Evolutionary conservation across 176 grass and related monocot genomes (phyloP), one percentile per base, ranked within the genome.

Genomic region (Luzula sylvatica): DNA sequence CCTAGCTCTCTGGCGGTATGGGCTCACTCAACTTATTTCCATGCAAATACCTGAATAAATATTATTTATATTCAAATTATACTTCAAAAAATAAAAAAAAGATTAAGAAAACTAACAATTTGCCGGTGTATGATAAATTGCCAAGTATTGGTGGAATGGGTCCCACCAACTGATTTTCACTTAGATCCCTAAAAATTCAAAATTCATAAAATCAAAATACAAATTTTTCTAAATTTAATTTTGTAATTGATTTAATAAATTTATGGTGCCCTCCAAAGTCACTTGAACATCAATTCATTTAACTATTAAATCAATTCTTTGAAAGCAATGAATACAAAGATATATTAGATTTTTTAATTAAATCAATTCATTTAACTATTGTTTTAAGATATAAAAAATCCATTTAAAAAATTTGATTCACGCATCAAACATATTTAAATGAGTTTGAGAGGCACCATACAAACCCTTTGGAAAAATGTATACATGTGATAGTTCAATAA

Each of bases 261-360:
- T 15, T 42, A 54, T 70, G 80, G 93, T 60, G 93, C 93, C 28
- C 90, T 85, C 93, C 90, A 90, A 26, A 98, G 86, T 27, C 93
- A n/a, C 93, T 65, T 90, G 89, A 66, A 98, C 93, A 53, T 98
- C 93, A 35, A 85, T 85, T 71, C 90, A 87, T 76, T 78, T 83
- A 23, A 81, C 93, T 38, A 52, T 80, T 28, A 98, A 42, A 57
- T 47, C 78, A 75, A 90, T 98, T 69, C 93, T 85, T 80, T 98
- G 93, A n/a, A 57, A 98, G 81, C 22, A 85, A 98, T 23, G 85
- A 90, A 55, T 3, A 46, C 58, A 72, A 75, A 14, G 62, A 52
- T 3, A 2, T n/a, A n/a, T n/a, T n/a, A n/a, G n/a, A n/a, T n/a
- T n/a, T n/a, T n/a, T n/a, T n/a, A n/a, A n/a, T n/a, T n/a, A n/a